These are phyloP conservation scores for Hypomontagnella submonticulosa DNA, from an alignment of 495 filamentous ascomycete species.

Conservation along the genomic window DNA sequence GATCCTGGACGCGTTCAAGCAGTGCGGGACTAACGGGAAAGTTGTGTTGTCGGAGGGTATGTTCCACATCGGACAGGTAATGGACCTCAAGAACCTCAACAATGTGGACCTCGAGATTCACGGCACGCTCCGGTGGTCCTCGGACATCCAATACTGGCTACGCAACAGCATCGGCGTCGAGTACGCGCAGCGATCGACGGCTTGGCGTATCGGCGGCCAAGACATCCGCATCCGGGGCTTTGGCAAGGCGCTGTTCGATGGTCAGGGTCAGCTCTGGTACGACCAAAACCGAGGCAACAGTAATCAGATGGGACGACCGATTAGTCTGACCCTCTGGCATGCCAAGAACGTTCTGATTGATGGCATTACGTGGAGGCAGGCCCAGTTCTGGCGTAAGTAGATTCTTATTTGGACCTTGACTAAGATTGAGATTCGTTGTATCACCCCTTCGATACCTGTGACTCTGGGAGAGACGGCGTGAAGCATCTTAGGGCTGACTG, in stretches of 20 bases:
- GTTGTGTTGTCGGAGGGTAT: constrained; percentile 53
- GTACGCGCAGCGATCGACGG: constrained; percentile 53
- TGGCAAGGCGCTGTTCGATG: constrained; percentile 55
- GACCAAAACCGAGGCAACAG: constrained; percentile 49
- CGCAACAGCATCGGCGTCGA: constrained; percentile 49
- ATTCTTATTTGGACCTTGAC: neutral
- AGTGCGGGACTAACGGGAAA: constrained; percentile 50
- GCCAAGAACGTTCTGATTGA: constrained; percentile 55
- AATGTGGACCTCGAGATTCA: constrained; percentile 57
- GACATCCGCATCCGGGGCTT: constrained; percentile 53
- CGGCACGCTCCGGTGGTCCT: constrained; percentile 53
- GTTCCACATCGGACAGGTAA: constrained; percentile 58
- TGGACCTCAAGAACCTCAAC: constrained; percentile 54
- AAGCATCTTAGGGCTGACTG: constrained; percentile 2
- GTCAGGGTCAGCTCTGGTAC: constrained; percentile 58
- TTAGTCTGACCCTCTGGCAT: constrained; percentile 54
- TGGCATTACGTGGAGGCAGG: constrained; percentile 55
- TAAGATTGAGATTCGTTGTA: neutral
- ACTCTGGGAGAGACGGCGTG: neutral
- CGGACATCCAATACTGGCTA: constrained; percentile 56
- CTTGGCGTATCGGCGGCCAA: constrained; percentile 54
- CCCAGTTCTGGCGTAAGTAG: constrained; percentile 55
- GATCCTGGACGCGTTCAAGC: constrained; percentile 55
- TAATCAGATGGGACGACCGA: constrained; percentile 55
- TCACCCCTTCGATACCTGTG: neutral